Evolutionary conservation across 441 rosid genomes (phyloP).

Genomic region (Manihot esculenta): DNA sequence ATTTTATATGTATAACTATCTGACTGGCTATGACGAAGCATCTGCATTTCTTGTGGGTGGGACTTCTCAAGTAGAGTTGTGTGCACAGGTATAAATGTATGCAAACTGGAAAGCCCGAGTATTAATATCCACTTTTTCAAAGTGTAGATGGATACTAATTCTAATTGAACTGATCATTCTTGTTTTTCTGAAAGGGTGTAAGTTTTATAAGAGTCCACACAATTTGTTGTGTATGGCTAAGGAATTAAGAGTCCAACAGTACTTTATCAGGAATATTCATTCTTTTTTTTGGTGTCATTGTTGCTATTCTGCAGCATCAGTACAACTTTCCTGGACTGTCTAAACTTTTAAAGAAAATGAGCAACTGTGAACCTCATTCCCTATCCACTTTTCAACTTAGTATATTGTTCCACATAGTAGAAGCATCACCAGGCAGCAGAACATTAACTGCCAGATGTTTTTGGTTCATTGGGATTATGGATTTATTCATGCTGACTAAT

Average conservation of each 20-base stretch:
- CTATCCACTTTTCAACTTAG: not conserved
- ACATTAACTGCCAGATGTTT: not conserved
- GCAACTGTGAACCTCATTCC: not conserved
- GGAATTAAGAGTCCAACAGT: not conserved
- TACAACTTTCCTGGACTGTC: not conserved
- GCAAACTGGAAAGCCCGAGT: not conserved
- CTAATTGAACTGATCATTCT: no score
- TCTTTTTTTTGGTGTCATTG: not conserved
- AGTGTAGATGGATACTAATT: no score
- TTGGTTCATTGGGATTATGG: not conserved
- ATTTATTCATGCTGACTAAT: not conserved
- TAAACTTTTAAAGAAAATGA: not conserved
- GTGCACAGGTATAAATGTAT: not conserved
- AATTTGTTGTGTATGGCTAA: no score
- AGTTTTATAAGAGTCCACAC: no score
- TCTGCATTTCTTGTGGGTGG: not conserved
- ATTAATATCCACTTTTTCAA: not conserved
- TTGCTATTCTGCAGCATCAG: not conserved
- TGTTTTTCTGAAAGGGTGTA: no score
- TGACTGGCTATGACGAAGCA: not conserved
- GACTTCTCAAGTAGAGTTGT: conserved; percentile 1
- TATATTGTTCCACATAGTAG: not conserved
- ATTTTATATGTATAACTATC: not conserved
- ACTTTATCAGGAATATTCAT: not conserved
- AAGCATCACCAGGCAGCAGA: not conserved